Evolutionary conservation across 225 moss, liverwort and hornwort genomes (phyloP).

Genomic region (Polytrichum commune): DNA sequence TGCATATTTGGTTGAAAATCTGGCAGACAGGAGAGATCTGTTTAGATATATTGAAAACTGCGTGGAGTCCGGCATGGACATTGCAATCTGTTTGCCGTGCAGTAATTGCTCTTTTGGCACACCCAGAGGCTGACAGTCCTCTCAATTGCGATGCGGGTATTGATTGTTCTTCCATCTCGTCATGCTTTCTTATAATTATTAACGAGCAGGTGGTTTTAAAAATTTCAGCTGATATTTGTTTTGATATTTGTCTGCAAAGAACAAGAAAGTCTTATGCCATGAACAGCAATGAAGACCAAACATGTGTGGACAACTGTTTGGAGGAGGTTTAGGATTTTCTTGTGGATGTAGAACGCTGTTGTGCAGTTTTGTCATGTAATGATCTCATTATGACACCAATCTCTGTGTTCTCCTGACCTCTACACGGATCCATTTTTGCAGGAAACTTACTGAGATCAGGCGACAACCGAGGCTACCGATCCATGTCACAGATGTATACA

Average conservation of each 20-base stretch:
- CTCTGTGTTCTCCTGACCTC: constrained; percentile 2
- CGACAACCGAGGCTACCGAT: constrained; percentile 87
- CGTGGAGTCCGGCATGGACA: constrained; percentile 99
- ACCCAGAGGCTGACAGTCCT: constrained; percentile 98
- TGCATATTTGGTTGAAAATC: not conserved
- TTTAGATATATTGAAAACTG: constrained; percentile 96
- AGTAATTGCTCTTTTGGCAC: constrained; percentile 96
- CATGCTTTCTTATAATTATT: not conserved
- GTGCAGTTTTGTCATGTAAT: no score
- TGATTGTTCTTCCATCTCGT: constrained; percentile 4
- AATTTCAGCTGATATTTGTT: no score
- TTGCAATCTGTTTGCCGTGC: constrained; percentile 99
- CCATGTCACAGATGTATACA: constrained; percentile 99
- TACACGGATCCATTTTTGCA: constrained; percentile 25
- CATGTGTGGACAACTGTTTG: no score
- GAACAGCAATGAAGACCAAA: no score
- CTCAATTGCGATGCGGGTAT: constrained; percentile 96
- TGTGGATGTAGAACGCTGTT: no score
- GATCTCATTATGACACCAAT: no score
- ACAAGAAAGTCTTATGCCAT: no score
- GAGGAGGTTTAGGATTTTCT: no score
- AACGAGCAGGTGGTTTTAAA: not conserved
- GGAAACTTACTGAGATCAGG: constrained; percentile 96
- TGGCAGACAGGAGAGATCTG: constrained; percentile 96
- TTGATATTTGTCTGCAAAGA: no score